phyloP scores from a whole-genome alignment of 2,329 filamentous ascomycete genomes.

The Fusarium liriodendri region DNA sequence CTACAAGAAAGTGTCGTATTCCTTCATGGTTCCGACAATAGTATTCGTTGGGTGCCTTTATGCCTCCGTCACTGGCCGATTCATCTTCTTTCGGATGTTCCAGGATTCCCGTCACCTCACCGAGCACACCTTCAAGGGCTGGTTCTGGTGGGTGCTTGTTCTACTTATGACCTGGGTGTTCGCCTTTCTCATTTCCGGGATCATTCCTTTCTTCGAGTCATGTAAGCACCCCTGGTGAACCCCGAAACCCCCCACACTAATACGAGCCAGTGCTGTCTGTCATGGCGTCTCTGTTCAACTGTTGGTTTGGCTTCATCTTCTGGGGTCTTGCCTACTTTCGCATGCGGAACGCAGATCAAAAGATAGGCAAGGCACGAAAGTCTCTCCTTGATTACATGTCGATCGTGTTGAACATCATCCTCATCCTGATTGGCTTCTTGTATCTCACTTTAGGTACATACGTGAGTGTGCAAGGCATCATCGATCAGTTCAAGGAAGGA shows the following conservation, averaged over 20 bases:
- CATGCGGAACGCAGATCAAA: constrained; percentile 74
- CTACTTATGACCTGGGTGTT: constrained; percentile 76
- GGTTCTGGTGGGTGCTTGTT: constrained; percentile 81
- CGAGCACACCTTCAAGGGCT: constrained; percentile 83
- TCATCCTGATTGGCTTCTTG: constrained; percentile 80
- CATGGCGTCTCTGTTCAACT: constrained; percentile 89
- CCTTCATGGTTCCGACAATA: constrained; percentile 94
- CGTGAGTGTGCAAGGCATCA: constrained; percentile 77
- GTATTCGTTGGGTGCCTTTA: constrained; percentile 93
- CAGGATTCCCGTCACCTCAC: constrained; percentile 81
- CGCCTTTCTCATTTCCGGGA: constrained; percentile 89
- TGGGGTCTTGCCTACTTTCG: constrained; percentile 86
- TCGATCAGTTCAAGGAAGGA: constrained; percentile 76
- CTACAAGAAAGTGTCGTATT: constrained; percentile 89
- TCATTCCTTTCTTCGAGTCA: constrained; percentile 92
- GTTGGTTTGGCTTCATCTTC: constrained; percentile 95
- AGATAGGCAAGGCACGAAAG: constrained; percentile 63
- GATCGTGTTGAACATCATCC: constrained; percentile 74
- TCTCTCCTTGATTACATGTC: constrained; percentile 62
- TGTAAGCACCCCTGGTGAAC: constrained; percentile 51
- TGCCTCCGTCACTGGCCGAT: constrained; percentile 87
- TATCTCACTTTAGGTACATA: constrained; percentile 88
- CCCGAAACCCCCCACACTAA: not conserved
- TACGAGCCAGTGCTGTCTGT: constrained; percentile 65
- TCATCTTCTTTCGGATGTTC: constrained; percentile 91